Evolutionary conservation across 2,329 filamentous ascomycete species (phyloP).

Genomic region (Apiospora kogelbergensis): DNA sequence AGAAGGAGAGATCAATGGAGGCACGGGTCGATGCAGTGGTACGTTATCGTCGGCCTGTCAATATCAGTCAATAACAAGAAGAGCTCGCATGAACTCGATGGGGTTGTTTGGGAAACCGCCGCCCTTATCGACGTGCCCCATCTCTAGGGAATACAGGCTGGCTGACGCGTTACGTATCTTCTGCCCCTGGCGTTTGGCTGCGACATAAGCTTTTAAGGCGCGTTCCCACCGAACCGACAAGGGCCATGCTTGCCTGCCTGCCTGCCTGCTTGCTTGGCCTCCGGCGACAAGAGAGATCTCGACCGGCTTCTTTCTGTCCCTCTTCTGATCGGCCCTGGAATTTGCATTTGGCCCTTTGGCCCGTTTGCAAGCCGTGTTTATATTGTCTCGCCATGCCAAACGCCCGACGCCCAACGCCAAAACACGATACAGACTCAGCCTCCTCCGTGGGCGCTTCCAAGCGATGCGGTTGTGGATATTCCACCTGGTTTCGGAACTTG

Average conservation of each 20-base stretch:
- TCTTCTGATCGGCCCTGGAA: background rate
- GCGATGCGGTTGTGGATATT: background rate
- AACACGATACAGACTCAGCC: conserved; percentile 6
- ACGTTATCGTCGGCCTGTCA: background rate
- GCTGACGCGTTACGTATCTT: background rate
- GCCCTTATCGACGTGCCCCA: background rate
- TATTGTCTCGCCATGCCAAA: background rate
- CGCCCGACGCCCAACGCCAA: too few species aligned
- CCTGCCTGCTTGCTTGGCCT: background rate
- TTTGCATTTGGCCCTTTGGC: background rate
- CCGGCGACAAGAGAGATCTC: background rate
- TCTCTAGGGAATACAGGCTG: background rate
- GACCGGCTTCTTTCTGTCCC: background rate
- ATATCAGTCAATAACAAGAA: background rate
- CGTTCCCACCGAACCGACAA: background rate
- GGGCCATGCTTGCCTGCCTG: background rate
- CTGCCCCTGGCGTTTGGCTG: background rate
- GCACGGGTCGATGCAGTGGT: background rate
- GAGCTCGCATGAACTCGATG: background rate
- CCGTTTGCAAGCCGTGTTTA: background rate
- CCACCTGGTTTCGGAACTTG: background rate
- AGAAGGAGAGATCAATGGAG: background rate
- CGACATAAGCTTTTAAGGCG: conserved; percentile 5
- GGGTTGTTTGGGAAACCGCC: background rate
- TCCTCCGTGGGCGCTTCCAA: background rate